Evolutionary conservation across 176 grass and related monocot genomes (phyloP), one percentile per base, ranked within the genome.

Genomic region (Triticum turgidum): DNA sequence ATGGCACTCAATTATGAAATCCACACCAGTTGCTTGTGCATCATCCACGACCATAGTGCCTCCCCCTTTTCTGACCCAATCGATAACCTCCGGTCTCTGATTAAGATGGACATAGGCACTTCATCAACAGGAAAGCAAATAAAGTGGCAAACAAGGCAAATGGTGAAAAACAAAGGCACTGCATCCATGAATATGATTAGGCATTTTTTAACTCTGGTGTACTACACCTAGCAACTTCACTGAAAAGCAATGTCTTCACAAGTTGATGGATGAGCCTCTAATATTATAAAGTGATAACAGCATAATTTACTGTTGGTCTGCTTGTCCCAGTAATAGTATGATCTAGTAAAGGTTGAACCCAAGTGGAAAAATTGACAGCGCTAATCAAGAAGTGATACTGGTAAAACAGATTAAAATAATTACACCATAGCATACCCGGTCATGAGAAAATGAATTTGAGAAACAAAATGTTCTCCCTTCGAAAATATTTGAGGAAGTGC

Each of bases 71-170:
- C 52, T 86, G 17, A 98, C 76, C 96, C 96, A 98, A 74, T 93
- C 93, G 87, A 98, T 76, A 64, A 98, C 88, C 82, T 94, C 84
- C 71, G 89, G 84, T 80, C 91, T 92, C 96, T 98, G 86, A 79
- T 93, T 61, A 87, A 87, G 29, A 91, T 92, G 69, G 86, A 79
- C 54, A 88, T 78, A 81, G 2, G 49, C 38, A 91, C 10, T 86
- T 66, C 11, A 18, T 87, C 37, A 74, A 70, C 21, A 80, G 38
- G 49, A 87, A 84, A 80, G 20, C 22, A 62, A 83, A 91, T 61
- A 15, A 61, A 68, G 45, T 45, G 27, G 75, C 9, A 85, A 61
- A 11, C 18, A 61, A 61, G 47, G 41, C 11, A 12, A 24, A 5
- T 59, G 56, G 7, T 21, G 56, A 18, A 59, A 45, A 65, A 76